Evolutionary conservation across 2,329 filamentous ascomycete genomes (phyloP).

Genomic region (Daldinia sp.): DNA sequence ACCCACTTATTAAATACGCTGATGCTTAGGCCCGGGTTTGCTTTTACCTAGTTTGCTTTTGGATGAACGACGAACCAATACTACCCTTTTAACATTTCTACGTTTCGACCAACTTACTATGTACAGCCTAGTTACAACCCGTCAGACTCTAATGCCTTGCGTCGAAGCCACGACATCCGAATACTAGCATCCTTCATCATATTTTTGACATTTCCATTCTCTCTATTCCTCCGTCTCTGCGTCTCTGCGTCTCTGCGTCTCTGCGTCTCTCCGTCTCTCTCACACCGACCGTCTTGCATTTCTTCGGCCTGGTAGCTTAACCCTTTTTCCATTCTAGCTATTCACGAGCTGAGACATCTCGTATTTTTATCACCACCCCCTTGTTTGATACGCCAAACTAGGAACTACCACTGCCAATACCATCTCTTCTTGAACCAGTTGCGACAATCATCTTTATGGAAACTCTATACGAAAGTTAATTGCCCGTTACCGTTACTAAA

Average conservation of each 20-base stretch:
- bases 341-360: conserved; percentile 42
- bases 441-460: conserved; percentile 24
- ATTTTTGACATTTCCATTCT: conserved; percentile 17
- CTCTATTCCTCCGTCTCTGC: too few relatives aligned
- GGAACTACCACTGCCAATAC: conserved; percentile 22
- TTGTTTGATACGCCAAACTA: conserved; percentile 35
- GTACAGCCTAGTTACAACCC: conserved; percentile 3
- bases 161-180: conserved; percentile 31
- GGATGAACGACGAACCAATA: conserved; percentile 18
- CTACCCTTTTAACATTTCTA: conserved; percentile 43
- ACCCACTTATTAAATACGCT: conserved; percentile 31
- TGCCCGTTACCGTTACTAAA: conserved; percentile 6
- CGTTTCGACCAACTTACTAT: conserved; percentile 29
- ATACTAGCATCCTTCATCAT: conserved; percentile 13
- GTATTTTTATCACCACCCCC: conserved; percentile 42
- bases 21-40: conserved; percentile 25
- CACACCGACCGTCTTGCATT: conserved; percentile 18
- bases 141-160: conserved; percentile 15
- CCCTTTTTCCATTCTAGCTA: conserved; percentile 37
- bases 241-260: too few relatives aligned
- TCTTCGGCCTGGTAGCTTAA: conserved; percentile 27
- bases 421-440: conserved; percentile 17
- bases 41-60: neutral
- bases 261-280: neutral
- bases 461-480: conserved; percentile 15